Conservation (phyloP, 163 green algal genomes). For the Chlamydomonas reinhardtii region DNA sequence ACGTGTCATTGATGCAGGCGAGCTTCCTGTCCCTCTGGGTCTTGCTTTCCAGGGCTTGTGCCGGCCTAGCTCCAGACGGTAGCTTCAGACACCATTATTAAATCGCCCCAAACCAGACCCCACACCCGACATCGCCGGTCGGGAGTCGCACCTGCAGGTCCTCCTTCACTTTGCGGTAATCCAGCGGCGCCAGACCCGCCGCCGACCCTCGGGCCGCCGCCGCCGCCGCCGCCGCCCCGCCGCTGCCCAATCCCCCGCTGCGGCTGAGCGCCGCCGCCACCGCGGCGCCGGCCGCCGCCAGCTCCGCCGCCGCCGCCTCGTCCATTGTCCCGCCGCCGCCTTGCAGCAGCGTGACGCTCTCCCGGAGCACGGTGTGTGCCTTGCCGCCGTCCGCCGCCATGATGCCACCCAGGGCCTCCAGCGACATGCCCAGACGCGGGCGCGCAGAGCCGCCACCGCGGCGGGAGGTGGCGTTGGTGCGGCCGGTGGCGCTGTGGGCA, state of each 20-base stretch:
- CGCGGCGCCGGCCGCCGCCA: not conserved
- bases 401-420: constrained; percentile 3
- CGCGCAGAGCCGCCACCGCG: not conserved
- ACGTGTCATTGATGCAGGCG: too few species aligned
- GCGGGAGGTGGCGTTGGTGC: too few species aligned
- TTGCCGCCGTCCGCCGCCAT: not conserved
- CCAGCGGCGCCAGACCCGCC: constrained; percentile 11
- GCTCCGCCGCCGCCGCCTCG: not conserved
- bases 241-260: not conserved
- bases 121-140: too few species aligned
- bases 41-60: too few species aligned
- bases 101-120: too few species aligned
- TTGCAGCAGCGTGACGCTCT: constrained; percentile 25
- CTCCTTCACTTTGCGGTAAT: constrained; percentile 22
- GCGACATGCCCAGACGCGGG: not conserved
- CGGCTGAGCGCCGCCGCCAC: not conserved
- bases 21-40: too few species aligned
- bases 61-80: too few species aligned
- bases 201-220: not conserved
- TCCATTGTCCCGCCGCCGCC: not conserved
- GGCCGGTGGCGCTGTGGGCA: too few species aligned
- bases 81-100: too few species aligned
- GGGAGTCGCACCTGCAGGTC: constrained; percentile 47
- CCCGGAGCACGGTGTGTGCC: constrained; percentile 9
- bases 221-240: too few species aligned